phyloP scores from a whole-genome alignment of 202 grass and related monocot species.

The Zizania palustris region DNA sequence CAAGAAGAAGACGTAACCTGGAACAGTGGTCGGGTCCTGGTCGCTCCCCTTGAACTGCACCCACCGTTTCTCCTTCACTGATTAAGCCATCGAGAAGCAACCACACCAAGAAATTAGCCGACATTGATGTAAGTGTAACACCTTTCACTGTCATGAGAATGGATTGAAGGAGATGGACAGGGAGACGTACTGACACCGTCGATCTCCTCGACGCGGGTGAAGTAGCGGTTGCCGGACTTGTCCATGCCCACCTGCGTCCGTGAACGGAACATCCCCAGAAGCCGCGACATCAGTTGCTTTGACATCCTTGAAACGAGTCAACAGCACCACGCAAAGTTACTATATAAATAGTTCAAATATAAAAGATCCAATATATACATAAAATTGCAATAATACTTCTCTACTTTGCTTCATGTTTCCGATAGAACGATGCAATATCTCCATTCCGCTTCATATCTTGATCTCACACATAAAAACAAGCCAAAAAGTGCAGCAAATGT shows the following conservation, averaged over 20 bases:
- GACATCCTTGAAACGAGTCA: slow-evolving; percentile 39
- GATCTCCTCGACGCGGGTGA: slow-evolving; percentile 74
- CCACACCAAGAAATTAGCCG: slow-evolving; percentile 26
- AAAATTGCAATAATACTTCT: too few relatives aligned
- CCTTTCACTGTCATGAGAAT: not conserved
- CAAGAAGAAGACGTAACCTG: slow-evolving; percentile 56
- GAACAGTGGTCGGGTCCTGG: slow-evolving; percentile 72
- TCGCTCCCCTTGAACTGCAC: slow-evolving; percentile 84
- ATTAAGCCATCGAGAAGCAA: not conserved
- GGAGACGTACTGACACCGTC: slow-evolving; percentile 60
- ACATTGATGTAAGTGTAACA: not conserved
- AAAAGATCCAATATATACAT: too few relatives aligned
- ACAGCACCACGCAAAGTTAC: too few relatives aligned
- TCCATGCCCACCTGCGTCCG: slow-evolving; percentile 73
- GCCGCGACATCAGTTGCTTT: slow-evolving; percentile 64
- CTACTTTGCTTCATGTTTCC: too few relatives aligned
- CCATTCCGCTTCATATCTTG: too few relatives aligned
- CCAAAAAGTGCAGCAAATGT: too few relatives aligned
- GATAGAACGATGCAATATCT: too few relatives aligned
- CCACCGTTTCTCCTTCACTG: slow-evolving; percentile 94
- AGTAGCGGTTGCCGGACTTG: slow-evolving; percentile 83
- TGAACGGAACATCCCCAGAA: slow-evolving; percentile 68
- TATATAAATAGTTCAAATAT: too few relatives aligned
- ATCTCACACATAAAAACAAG: too few relatives aligned
- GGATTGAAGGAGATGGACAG: not conserved